Conservation (phyloP, 2,329 filamentous ascomycete species). For the Pestalotiopsis sp. region DNA sequence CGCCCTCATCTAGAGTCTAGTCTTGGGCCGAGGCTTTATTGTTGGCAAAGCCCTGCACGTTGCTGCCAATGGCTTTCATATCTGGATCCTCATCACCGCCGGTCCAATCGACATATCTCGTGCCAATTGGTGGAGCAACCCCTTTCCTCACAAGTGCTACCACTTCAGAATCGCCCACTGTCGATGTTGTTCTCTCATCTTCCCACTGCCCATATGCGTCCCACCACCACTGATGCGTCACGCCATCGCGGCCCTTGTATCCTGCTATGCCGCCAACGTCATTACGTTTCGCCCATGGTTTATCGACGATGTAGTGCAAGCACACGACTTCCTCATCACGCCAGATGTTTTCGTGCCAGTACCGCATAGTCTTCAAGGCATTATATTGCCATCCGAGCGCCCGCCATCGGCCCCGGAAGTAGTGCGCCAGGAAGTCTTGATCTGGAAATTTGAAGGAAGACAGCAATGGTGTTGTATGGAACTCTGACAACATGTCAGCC, state of each 20-base stretch:
- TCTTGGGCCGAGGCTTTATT: slow-evolving; percentile 8
- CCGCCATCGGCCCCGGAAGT: slow-evolving; percentile 46
- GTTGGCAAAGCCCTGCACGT: slow-evolving; percentile 21
- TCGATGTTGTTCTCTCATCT: slow-evolving; percentile 9
- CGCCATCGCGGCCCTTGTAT: slow-evolving; percentile 52
- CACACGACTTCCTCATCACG: slow-evolving; percentile 48
- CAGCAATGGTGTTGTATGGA: slow-evolving; percentile 40
- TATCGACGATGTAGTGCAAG: slow-evolving; percentile 58
- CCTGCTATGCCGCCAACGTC: slow-evolving; percentile 45
- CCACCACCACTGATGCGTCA: slow-evolving; percentile 58
- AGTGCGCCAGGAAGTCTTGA: slow-evolving; percentile 55
- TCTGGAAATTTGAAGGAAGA: slow-evolving; percentile 52
- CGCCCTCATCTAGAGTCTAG: not conserved
- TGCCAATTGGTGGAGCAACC: slow-evolving; percentile 17
- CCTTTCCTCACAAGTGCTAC: slow-evolving; percentile 17
- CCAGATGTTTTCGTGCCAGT: slow-evolving; percentile 56
- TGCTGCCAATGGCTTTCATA: slow-evolving; percentile 18
- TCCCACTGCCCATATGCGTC: slow-evolving; percentile 45
- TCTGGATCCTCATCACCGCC: slow-evolving; percentile 15
- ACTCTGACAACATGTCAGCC: slow-evolving; percentile 40
- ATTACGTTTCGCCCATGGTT: slow-evolving; percentile 53
- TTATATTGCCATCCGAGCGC: slow-evolving; percentile 53
- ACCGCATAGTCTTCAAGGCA: slow-evolving; percentile 56
- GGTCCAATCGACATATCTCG: slow-evolving; percentile 10
- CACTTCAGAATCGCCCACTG: slow-evolving; percentile 2